A percentile compares a stretch with the other conserved stretches of the same genome.
Evolutionary conservation across 305 asterid species (phyloP).

Genomic region (Fraxinus nigra): DNA sequence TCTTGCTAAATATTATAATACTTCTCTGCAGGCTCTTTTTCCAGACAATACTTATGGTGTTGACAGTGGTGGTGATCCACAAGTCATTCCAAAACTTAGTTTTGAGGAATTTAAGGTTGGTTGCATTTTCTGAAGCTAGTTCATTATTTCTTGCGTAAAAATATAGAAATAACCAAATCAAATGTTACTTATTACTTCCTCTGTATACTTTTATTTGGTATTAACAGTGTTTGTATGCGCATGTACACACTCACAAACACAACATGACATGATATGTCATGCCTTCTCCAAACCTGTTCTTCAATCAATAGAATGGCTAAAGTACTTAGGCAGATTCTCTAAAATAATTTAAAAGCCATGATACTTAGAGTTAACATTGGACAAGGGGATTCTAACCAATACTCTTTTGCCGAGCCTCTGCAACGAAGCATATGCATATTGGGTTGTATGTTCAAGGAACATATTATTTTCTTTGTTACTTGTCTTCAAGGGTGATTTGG

Average conservation of each 20-base stretch:
- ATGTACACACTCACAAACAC: not conserved
- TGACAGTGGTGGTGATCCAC: conserved; percentile 99
- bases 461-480: not conserved
- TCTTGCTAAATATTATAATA: conserved; percentile 14
- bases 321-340: not conserved
- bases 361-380: not conserved
- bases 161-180: not conserved
- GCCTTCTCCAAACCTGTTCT: not conserved
- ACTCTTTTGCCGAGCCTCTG: not conserved
- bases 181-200: conserved; percentile 9
- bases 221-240: not conserved
- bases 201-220: not conserved
- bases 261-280: not conserved
- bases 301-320: not conserved
- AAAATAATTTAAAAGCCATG: not conserved
- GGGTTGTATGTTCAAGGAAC: not conserved
- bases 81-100: conserved; percentile 84
- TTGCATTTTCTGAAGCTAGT: conserved; percentile 16
- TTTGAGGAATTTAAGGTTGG: conserved; percentile 92
- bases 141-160: not conserved
- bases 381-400: not conserved
- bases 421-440: not conserved
- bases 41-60: conserved; percentile 97
- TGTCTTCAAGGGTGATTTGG: not conserved
- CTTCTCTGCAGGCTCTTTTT: conserved; percentile 72